Conservation (phyloP, 345 rosid species). For the Eucalyptus brandiana region DNA sequence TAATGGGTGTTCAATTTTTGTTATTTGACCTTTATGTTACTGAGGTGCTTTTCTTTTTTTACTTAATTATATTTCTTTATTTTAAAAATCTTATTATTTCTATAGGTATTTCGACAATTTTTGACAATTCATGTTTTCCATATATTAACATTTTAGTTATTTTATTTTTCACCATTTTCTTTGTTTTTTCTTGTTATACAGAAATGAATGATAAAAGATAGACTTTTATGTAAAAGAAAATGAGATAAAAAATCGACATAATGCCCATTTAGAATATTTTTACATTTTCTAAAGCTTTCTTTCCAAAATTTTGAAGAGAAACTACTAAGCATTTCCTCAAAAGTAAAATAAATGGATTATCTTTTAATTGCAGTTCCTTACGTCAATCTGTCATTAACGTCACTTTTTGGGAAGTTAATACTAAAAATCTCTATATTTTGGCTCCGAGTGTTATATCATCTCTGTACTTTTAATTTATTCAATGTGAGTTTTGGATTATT, state of each 20-base stretch:
- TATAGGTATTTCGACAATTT: background rate
- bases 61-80: background rate
- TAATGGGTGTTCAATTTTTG: background rate
- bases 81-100: background rate
- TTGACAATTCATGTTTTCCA: background rate
- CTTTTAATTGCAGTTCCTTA: background rate
- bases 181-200: background rate
- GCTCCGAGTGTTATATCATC: accelerated
- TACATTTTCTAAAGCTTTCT: background rate
- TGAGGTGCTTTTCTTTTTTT: background rate
- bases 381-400: background rate
- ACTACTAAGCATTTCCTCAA: background rate
- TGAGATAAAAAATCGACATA: background rate
- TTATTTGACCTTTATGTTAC: background rate
- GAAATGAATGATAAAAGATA: background rate
- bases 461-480: background rate
- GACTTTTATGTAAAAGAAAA: background rate
- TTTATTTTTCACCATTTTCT: background rate
- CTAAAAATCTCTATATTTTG: background rate
- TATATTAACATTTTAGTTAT: background rate
- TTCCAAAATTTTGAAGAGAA: background rate
- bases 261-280: background rate
- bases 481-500: background rate
- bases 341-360: background rate
- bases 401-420: background rate